Base-by-base conservation (phyloP, 345 rosid species). In the Arabis hirsuta region DNA sequence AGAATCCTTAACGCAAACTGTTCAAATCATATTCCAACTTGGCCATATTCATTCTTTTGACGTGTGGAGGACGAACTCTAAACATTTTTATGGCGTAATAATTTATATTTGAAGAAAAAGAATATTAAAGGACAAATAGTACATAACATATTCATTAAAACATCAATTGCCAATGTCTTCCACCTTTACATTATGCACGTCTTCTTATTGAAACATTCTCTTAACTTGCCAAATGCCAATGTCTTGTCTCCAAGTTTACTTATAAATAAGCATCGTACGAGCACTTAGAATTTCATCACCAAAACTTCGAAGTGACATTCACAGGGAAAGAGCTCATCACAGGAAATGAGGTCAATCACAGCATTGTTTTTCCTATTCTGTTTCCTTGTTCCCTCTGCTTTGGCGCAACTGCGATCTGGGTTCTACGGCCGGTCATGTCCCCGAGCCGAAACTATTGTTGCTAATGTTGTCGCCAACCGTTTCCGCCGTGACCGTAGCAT, bases 371-470 rank as follows among this genome's bases (percentile, higher is more conserved):
- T 76, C 34, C 52, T 81, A 4, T 46, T 78, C 51, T 16, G 76
- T 14, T 56, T 72, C 46, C 12, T 22, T 76, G 69, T 48, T 82
- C 65, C 87, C 53, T 9, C 65, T 65, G 31, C 78, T 70, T 72
- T 82, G 12, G 95, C 85, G 1, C 76, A 83, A 20, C 67, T 92
- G 0, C 81, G 58, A 41, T 75, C 77, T 5, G 90, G 88, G 0
- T 92, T 86, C 73, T 88, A 89, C 70, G 67, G 55, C 53, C 41
- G 79, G 1, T 62, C 83, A 9, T 92, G 96, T 60, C 95, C 95
- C 0, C 42, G 61, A 3, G 91, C 96, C 0, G 91, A 88, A 73
- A 47, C 90, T 19, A 88, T 88, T 13, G 76, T 90, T n/a, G 44
- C 38, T 9, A 67, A 43, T 20, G 73, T 80, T 5, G 88, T 90